Evolutionary conservation across 2,329 filamentous ascomycete species (phyloP), one percentile per base, ranked within the genome.

Genomic region (Cordyceps javanica): DNA sequence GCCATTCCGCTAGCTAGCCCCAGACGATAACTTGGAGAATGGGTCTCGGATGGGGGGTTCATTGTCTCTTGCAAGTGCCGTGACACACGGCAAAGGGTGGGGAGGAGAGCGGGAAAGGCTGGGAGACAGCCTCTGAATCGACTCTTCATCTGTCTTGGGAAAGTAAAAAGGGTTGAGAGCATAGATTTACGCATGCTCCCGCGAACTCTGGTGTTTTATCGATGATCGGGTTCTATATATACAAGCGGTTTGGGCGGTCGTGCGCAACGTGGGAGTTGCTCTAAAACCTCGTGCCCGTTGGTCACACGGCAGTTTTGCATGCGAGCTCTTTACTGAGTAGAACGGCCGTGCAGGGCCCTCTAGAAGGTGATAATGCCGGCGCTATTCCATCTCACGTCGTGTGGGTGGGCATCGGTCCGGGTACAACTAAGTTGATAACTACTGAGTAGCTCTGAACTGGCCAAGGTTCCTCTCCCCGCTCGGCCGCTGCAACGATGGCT

Each of bases 11-110:
- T 25, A 41, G 14, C 30, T 46, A 23, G 21, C 38, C 32, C 34
- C 23, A 14, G n/a, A 23, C n/a, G 34, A 55, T 55, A 41, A 19
- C 36, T 38, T 14, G 52, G 14, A 45, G 16, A 26, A 48, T 55
- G 42, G 53, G 53, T 55, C 44, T 55, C 53, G 53, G 42, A 55
- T 39, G 41, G 42, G 36, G 32, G 32, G 21, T 21, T n/a, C 32
- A 25, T 55, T 49, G 53, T 46, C 42, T 55, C 21, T 55, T 39
- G 42, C 21, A 55, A 55, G 53, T 55, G 53, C 53, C 53, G 53
- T 55, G 53, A 55, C 16, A 48, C 53, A 48, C 52, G 52, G 52
- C 52, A 55, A 39, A 55, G 53, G 53, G 53, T 55, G 53, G 53
- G 49, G 53, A 55, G 41, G 28, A 38, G 30, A 45, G 41, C 53